Evolutionary conservation across 1,284 basidiomycete genomes (phyloP), one percentile per base, ranked within the genome.

Genomic region (Ganoderma leucocontextum): DNA sequence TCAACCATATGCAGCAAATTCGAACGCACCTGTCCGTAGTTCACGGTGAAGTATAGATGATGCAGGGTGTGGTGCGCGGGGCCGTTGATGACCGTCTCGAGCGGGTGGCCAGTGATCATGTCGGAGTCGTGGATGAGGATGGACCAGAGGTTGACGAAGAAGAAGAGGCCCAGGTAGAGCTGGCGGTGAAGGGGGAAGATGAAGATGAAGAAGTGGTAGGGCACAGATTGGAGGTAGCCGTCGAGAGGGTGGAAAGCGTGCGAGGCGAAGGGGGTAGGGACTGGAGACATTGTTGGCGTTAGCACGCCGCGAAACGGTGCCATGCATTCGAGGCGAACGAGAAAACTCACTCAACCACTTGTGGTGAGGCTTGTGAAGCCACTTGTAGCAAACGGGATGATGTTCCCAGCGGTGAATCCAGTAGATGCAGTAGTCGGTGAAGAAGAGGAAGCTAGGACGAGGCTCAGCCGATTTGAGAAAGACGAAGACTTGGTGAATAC

Each of bases 91-190:
- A 96, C 82, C 76, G 87, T 91, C 81, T 99, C 97, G 2, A 98
- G 86, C 8, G 91, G 85, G 78, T 95, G 93, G n/a, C 94, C 96
- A 59, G 94, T 95, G 79, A 99, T 91, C 96, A 99, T 99, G 84
- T 99, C 98, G n/a, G 95, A 97, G 81, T 99, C 97, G 80, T 99
- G 97, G 75, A 99, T 99, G 71, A 97, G 86, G 80, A 98, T 96
- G 67, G 84, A 91, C 96, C 96, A 98, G 77, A 93, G 87, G 82
- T 97, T 98, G 76, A 98, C 94, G 66, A 94, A 86, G 57, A 95
- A 89, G 79, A 98, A 98, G 66, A 97, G 86, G 38, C 78, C 87
- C 65, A 98, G 87, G 82, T 95, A 97, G 65, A 95, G 78, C 69
- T 85, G 82, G 70, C 94, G 93, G 76, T 99, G 96, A 35, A 99